Base-by-base conservation (phyloP, 176 grass and related monocot species). In the Lolium perenne region DNA sequence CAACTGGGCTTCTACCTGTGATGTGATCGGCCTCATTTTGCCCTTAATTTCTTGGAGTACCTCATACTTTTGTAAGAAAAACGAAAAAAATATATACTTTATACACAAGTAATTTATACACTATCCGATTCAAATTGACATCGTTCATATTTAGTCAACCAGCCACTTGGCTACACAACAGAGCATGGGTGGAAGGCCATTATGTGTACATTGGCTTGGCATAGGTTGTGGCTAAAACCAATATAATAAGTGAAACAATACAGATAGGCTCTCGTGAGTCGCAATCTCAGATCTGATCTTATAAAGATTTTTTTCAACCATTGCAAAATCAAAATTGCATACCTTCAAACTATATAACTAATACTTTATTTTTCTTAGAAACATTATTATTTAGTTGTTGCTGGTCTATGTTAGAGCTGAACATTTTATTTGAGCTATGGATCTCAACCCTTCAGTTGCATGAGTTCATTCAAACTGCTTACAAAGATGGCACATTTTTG, bases 301-400 rank as follows among this genome's bases (percentile, higher is more conserved):
- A 8, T 73, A 49, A 73, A 48, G 11, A 13, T 14, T 48, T 15
- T 14, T 65, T 49, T 25, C n/a, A 10, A 73, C 45, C n/a, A 1
- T 15, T 49, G 71, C 71, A 74, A 66, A 32, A 66, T 35, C 71
- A 49, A 74, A 23, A 49, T 49, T 74, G 71, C 12, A 15, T 74
- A 49, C 71, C 45, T 49, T 49, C 46, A 15, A 23, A 49, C 45
- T 38, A 67, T 32, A 66, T 12, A 32, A 16, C 26, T 66, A 16
- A 32, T 15, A 32, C 32, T 15, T 64, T 29, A 14, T 65, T 64
- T 66, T 35, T 11, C 5, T 35, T 3, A 1, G 2, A 64, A 32
- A 35, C 6, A 8, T 13, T 16, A 32, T 66, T 50, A 26, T 74
- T 25, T 74, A 49, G 3, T 50, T 25, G 6, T 50, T 74, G 12